Evolutionary conservation across 2,329 filamentous ascomycete genomes (phyloP).

Genomic region (Penicillium sp.): DNA sequence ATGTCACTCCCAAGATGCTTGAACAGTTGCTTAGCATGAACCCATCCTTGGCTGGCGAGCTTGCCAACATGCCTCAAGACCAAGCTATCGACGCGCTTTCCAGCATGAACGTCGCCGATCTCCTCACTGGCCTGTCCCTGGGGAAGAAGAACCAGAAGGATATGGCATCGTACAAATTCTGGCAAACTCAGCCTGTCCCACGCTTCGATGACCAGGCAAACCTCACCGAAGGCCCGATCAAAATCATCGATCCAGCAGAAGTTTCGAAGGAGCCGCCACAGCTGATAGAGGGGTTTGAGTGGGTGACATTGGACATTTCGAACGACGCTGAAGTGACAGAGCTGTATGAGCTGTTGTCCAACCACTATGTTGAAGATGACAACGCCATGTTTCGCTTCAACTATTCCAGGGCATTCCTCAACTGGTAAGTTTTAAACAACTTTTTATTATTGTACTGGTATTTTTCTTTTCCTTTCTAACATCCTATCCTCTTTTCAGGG

Average conservation of each 20-base stretch:
- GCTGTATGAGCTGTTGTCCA: constrained; percentile 83
- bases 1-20: constrained; percentile 35
- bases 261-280: constrained; percentile 73
- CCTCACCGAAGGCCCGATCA: constrained; percentile 76
- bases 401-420: constrained; percentile 82
- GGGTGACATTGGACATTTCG: constrained; percentile 83
- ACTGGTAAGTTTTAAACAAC: constrained; percentile 59
- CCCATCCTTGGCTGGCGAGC: constrained; percentile 65
- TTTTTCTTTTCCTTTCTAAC: background rate
- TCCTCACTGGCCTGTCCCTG: constrained; percentile 57
- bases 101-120: constrained; percentile 45
- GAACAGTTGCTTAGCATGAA: constrained; percentile 45
- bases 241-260: constrained; percentile 70
- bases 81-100: constrained; percentile 49
- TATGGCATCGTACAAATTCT: constrained; percentile 97
- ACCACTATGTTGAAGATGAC: constrained; percentile 96
- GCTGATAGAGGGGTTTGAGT: constrained; percentile 82
- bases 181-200: constrained; percentile 93
- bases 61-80: constrained; percentile 68
- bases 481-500: constrained; percentile 52
- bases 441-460: background rate
- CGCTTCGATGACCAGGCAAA: constrained; percentile 64
- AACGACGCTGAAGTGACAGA: constrained; percentile 77
- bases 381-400: constrained; percentile 98
- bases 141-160: constrained; percentile 89